phyloP scores from a whole-genome alignment of 2,329 filamentous ascomycete genomes.

The Lecanicillium sp. region DNA sequence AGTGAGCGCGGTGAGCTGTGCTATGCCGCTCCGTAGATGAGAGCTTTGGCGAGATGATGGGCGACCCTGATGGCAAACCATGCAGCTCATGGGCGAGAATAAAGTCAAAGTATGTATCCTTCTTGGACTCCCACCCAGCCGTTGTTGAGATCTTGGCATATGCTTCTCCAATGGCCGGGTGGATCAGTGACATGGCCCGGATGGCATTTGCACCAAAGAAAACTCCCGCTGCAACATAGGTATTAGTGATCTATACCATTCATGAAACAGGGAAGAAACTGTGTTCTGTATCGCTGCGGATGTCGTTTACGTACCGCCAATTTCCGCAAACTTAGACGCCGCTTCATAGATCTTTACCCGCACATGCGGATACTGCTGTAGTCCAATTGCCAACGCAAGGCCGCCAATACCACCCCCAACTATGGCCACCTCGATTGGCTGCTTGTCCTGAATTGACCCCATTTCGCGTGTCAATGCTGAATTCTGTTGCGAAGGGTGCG shows the following conservation, averaged over 20 bases:
- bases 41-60: slow-evolving; percentile 6
- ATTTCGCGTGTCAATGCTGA: neutral
- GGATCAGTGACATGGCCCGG: slow-evolving; percentile 26
- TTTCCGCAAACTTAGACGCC: slow-evolving; percentile 5
- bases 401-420: slow-evolving; percentile 42
- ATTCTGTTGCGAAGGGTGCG: no score
- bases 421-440: slow-evolving; percentile 25
- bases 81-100: slow-evolving; percentile 8
- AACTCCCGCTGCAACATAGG: slow-evolving; percentile 26
- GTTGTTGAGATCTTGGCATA: slow-evolving; percentile 20
- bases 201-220: slow-evolving; percentile 38
- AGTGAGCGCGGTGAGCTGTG: slow-evolving; percentile 27
- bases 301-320: slow-evolving; percentile 6
- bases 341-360: slow-evolving; percentile 15
- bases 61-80: neutral
- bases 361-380: slow-evolving; percentile 28
- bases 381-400: slow-evolving; percentile 31
- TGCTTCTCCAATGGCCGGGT: slow-evolving; percentile 21
- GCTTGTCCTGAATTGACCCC: neutral
- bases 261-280: no score
- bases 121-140: slow-evolving; percentile 18
- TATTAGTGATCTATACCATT: no score
- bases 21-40: slow-evolving; percentile 19
- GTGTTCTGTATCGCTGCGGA: no score
- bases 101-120: slow-evolving; percentile 15